Conservation (phyloP, 306 rosid genomes). For the Bauhinia variegata region DNA sequence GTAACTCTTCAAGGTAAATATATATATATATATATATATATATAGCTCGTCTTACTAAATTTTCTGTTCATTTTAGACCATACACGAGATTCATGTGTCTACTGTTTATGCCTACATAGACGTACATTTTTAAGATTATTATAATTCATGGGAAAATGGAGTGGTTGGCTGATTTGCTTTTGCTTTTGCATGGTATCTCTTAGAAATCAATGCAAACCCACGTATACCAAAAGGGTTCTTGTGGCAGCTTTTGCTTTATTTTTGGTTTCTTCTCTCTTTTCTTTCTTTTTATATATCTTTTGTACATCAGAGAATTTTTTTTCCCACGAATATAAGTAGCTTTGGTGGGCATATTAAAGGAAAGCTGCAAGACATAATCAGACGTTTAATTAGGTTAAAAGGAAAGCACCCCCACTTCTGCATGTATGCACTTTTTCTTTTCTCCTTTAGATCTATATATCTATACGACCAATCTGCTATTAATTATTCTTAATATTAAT, state of each 20-base stretch:
- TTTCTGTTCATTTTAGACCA: not conserved
- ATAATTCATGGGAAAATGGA: conserved; percentile 1
- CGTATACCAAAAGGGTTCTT: conserved; percentile 64
- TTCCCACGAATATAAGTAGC: conserved; percentile 33
- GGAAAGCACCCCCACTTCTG: conserved; percentile 42
- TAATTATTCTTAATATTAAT: too few species aligned
- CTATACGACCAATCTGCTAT: not conserved
- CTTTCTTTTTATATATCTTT: conserved; percentile 40
- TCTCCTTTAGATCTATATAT: conserved; percentile 34
- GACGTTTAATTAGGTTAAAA: conserved; percentile 39
- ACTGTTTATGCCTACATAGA: conserved; percentile 25
- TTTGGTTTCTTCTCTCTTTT: conserved; percentile 52
- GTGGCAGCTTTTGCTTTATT: conserved; percentile 73
- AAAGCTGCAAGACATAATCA: conserved; percentile 52
- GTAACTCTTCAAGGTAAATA: conserved; percentile 84
- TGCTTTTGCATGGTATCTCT: conserved; percentile 62
- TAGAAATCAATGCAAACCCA: conserved; percentile 53
- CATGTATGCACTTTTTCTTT: conserved; percentile 33
- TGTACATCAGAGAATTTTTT: conserved; percentile 32
- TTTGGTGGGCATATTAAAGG: conserved; percentile 44
- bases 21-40: too few species aligned
- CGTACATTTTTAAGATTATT: conserved; percentile 12
- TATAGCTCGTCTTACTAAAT: not conserved
- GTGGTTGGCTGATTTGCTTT: conserved; percentile 46
- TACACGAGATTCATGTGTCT: too few species aligned